Base-by-base conservation (phyloP, 441 rosid genomes). In the Omphalea diandra region DNA sequence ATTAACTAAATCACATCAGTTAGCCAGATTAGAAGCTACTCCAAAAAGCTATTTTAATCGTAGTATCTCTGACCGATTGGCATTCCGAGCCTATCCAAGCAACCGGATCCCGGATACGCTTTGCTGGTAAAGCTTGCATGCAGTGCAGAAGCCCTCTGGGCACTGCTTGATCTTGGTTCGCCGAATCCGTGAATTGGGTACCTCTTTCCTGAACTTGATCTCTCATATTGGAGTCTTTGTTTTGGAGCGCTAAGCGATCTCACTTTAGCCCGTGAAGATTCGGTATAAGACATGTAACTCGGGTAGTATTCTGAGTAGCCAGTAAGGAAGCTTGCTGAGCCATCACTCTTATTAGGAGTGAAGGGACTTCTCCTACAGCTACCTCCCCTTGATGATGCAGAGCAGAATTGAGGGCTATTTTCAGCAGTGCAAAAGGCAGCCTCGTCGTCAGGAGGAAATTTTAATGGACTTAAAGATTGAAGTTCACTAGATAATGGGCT, bases 101-200 rank as follows among this genome's bases (percentile, higher is more conserved):
- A 87, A 67, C 98, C 99, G 0, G 97, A 95, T 40, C 98, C 99
- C 0, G 97, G 99, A 70, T 93, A 95, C 5, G 91, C 98, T 73
- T 87, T 95, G 80, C 74, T 84, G n/a, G 86, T 59, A 32, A 87
- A 89, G 74, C 71, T 90, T 10, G 89, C 75, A n/a, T 85, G 87
- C 76, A 87, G 49, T 6, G 83, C 79, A 49, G 89, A 81, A 43
- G 77, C 75, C 69, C 84, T 83, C 67, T 82, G 83, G 26, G 87
- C 43, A 33, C 65, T 67, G 53, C 70, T 73, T 6, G 91, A 82
- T 78, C 89, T 79, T 62, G 81, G 65, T 44, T 88, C 75, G 14
- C 85, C 81, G 27, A 75, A 80, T 26, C 87, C 67, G 43, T 87
- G 75, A 74, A 84, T 22, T 1, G 90, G 77, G 66, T 78, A 73